Conservation (phyloP, 108 stramenopile genomes). For the Aureococcus anophagefferens region DNA sequence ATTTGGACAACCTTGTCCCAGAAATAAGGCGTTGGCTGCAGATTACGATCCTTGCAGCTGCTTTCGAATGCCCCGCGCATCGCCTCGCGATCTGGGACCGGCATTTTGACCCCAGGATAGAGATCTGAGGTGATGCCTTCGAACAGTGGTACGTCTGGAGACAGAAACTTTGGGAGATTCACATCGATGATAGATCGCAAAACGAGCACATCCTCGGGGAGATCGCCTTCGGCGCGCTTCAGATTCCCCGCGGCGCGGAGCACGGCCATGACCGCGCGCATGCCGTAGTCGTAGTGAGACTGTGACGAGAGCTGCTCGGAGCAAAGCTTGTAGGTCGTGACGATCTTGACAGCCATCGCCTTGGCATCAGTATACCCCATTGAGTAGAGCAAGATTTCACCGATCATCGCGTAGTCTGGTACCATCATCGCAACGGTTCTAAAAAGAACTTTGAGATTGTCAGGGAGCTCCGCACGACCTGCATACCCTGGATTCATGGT, state of each 20-base stretch:
- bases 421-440: slow-evolving; percentile 69
- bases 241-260: slow-evolving; percentile 56
- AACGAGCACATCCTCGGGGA: slow-evolving; percentile 49
- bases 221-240: slow-evolving; percentile 53
- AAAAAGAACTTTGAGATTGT: slow-evolving; percentile 48
- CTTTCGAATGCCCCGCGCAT: slow-evolving; percentile 41
- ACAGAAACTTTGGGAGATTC: slow-evolving; percentile 56
- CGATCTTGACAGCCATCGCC: slow-evolving; percentile 54
- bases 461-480: slow-evolving; percentile 40
- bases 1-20: slow-evolving; percentile 53
- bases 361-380: slow-evolving; percentile 42
- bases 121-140: slow-evolving; percentile 49
- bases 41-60: slow-evolving; percentile 16
- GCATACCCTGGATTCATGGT: slow-evolving; percentile 68
- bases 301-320: slow-evolving; percentile 59
- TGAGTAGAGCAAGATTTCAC: slow-evolving; percentile 56
- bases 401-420: slow-evolving; percentile 61
- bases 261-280: slow-evolving; percentile 56
- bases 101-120: slow-evolving; percentile 49
- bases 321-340: slow-evolving; percentile 50
- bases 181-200: slow-evolving; percentile 57
- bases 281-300: slow-evolving; percentile 59
- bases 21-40: slow-evolving; percentile 35
- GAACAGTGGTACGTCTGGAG: slow-evolving; percentile 52
- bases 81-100: slow-evolving; percentile 52